phyloP scores from a whole-genome alignment of 2,329 filamentous ascomycete species.

The Alternaria consortialis region DNA sequence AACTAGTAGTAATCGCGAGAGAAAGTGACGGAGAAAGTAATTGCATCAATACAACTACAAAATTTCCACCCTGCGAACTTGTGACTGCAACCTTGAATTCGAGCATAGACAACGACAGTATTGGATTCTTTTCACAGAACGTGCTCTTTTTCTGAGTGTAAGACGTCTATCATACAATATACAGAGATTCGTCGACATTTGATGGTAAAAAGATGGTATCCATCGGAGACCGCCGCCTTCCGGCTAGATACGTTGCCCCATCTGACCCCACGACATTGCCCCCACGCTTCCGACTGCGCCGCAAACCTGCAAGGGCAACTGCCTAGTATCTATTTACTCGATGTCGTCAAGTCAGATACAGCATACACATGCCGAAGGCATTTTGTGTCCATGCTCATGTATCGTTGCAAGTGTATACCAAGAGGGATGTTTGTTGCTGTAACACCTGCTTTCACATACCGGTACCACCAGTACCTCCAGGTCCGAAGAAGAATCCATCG shows the following conservation, averaged over 20 bases:
- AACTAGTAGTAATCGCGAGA: too few species aligned
- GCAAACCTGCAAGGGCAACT: not conserved
- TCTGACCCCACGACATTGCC: not conserved
- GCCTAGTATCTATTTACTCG: not conserved
- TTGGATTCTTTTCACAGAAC: not conserved
- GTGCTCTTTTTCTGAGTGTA: not conserved
- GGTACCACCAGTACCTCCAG: constrained; percentile 10
- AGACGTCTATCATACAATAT: not conserved
- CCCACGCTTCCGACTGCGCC: not conserved
- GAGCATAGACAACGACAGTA: not conserved
- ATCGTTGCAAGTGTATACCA: not conserved
- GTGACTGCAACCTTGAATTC: not conserved
- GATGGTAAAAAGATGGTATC: too few species aligned
- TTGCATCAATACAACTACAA: not conserved
- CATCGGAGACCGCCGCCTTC: constrained; percentile 1
- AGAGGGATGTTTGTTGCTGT: not conserved
- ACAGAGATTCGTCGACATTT: not conserved
- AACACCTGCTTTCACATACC: constrained; percentile 1
- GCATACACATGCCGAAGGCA: not conserved
- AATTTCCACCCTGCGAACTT: not conserved
- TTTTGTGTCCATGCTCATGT: not conserved
- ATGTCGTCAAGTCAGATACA: not conserved
- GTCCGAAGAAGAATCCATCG: constrained; percentile 66
- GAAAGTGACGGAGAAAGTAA: not conserved
- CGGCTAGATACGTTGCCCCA: not conserved